Conservation (phyloP, 2,329 filamentous ascomycete genomes). For the Westerdykella aurantiaca region DNA sequence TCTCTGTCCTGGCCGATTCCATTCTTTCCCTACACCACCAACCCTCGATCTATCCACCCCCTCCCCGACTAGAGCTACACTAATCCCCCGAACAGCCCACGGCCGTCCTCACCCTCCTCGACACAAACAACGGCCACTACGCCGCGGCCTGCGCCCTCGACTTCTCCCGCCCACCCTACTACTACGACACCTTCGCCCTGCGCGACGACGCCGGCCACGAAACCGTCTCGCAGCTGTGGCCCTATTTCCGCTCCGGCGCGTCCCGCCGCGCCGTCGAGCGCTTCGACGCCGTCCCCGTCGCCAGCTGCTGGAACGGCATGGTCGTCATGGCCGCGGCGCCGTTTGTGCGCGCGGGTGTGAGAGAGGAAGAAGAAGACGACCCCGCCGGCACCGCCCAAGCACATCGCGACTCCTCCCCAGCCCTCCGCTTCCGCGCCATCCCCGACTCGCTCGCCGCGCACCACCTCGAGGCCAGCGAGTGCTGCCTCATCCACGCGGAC, state of each 20-base stretch:
- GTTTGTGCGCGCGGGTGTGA: slow-evolving; percentile 2
- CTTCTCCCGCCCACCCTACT: slow-evolving; percentile 49
- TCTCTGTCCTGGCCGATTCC: background rate
- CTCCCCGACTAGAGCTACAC: background rate
- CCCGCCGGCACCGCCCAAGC: no score
- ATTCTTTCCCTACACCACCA: no score
- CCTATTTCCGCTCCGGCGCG: slow-evolving; percentile 49
- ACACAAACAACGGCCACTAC: slow-evolving; percentile 54
- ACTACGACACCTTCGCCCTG: slow-evolving; percentile 60
- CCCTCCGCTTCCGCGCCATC: slow-evolving; percentile 59
- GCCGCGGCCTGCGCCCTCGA: slow-evolving; percentile 59
- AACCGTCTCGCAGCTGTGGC: slow-evolving; percentile 52
- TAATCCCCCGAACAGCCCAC: slow-evolving; percentile 38
- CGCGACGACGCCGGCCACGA: slow-evolving; percentile 50
- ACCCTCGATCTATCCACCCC: background rate
- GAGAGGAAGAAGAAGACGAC: slow-evolving; percentile 20
- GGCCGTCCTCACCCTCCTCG: slow-evolving; percentile 52
- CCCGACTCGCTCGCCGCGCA: slow-evolving; percentile 53
- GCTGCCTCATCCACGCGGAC: slow-evolving; percentile 70
- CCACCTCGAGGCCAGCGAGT: slow-evolving; percentile 72
- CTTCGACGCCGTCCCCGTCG: slow-evolving; percentile 52
- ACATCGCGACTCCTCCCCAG: slow-evolving; percentile 20
- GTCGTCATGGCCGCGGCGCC: slow-evolving; percentile 8
- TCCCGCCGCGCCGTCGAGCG: slow-evolving; percentile 52
- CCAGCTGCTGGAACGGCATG: slow-evolving; percentile 66